Percentiles rank a stretch among this genome's conserved stretches.
These are phyloP conservation scores for Rubia balearica DNA, from an alignment of 305 asterid species.

Conservation along the genomic window DNA sequence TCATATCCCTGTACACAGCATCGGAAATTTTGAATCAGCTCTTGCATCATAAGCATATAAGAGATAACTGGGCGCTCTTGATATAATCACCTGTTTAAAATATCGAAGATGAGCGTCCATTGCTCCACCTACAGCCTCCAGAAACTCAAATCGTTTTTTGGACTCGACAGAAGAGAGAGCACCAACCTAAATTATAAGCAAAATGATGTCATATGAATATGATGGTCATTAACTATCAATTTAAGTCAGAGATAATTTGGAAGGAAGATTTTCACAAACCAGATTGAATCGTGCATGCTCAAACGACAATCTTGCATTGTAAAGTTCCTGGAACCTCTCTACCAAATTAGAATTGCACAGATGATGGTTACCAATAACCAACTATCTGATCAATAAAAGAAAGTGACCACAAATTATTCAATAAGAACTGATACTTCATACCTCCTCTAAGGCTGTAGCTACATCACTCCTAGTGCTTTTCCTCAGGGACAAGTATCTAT, in stretches of 20 bases:
- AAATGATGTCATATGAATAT: constrained; percentile 4
- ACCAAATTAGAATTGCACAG: constrained; percentile 73
- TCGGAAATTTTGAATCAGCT: constrained; percentile 23
- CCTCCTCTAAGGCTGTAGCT: constrained; percentile 82
- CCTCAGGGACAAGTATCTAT: constrained; percentile 76
- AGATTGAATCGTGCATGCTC: constrained; percentile 91
- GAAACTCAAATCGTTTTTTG: constrained; percentile 77
- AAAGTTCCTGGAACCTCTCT: constrained; percentile 99
- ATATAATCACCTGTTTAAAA: constrained; percentile 58
- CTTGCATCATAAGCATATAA: constrained; percentile 9
- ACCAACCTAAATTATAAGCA: constrained; percentile 48
- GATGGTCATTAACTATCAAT: background rate
- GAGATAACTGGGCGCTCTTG: constrained; percentile 6
- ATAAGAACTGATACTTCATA: constrained; percentile 31
- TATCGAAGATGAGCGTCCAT: constrained; percentile 89
- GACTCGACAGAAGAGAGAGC: constrained; percentile 87
- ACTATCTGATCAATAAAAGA: constrained; percentile 41
- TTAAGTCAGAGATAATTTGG: background rate
- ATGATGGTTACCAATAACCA: constrained; percentile 54
- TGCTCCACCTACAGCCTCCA: constrained; percentile 81
- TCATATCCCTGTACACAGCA: constrained; percentile 61
- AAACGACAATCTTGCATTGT: constrained; percentile 73
- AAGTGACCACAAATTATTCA: constrained; percentile 19
- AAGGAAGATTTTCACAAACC: constrained; percentile 41
- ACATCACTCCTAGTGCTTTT: constrained; percentile 83